Evolutionary conservation across 1,139 yeast species (phyloP), one percentile per base, ranked within the genome.

Genomic region (Taiozyma sp.): DNA sequence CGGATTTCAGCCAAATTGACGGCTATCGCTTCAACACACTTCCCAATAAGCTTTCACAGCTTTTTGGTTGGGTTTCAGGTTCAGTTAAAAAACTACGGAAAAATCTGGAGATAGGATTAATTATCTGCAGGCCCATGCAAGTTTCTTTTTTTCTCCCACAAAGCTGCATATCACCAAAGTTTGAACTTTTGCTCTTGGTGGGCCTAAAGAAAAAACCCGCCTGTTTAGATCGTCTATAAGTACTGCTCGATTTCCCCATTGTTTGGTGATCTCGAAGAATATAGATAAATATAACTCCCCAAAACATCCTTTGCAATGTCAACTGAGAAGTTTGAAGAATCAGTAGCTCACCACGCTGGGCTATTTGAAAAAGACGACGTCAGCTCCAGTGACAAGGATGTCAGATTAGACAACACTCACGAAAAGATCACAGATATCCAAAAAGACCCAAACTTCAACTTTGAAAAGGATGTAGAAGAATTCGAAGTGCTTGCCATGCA

Each of bases 381-480:
- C 21, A 37, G 41, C 41, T 37, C 41, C 24, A 37, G 41, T 19
- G 41, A 37, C 24, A 37, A 19, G 10, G 44, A 42, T 10, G 13
- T 21, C 16, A 21, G 34, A 13, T 8, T 43, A n/a, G 59, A 57
- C 46, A n/a, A 24, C 19, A 54, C 59, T 3, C 47, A 48, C 34
- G 54, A 54, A 3, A 56, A 57, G 48, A 53, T 56, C 48, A 16
- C 16, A 21, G 49, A 39, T 14, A 45, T 52, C 30, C 55, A 57
- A 43, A 21, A 46, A 14, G 56, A 50, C 6, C 50, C 51, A 43
- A 53, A 57, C 41, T 53, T 56, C 46, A 56, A 54, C 45, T 55
- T 56, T 39, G 59, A 56, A 26, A 47, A 50, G 28, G 64, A 62
- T 42, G 44, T 61, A n/a, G 60, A 51, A 30, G 60, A 58, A 40